phyloP scores from a whole-genome alignment of 306 rosid genomes.

The Phaseolus lunatus region DNA sequence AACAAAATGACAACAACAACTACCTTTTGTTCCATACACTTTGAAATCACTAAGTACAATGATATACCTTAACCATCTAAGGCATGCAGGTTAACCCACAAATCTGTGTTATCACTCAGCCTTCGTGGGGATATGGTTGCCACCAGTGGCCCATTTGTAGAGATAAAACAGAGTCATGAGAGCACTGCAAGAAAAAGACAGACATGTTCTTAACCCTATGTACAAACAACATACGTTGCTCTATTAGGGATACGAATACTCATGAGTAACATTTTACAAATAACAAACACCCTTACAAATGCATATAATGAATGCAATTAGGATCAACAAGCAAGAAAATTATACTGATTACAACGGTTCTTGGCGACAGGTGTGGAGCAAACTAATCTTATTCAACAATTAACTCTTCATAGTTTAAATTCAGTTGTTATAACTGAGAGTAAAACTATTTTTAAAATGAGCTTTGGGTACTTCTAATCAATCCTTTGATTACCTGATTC shows the following conservation, averaged over 20 bases:
- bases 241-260: neutral
- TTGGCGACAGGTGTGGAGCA: slow-evolving; percentile 9
- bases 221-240: neutral
- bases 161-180: slow-evolving; percentile 79
- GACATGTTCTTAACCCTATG: slow-evolving; percentile 34
- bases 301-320: neutral
- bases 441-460: no score
- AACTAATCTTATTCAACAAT: no score
- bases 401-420: no score
- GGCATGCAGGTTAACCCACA: slow-evolving; percentile 6
- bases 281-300: neutral
- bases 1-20: slow-evolving; percentile 26
- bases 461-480: neutral
- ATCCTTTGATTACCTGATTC: slow-evolving; percentile 67
- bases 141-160: slow-evolving; percentile 83
- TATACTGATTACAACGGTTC: neutral
- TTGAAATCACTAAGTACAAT: slow-evolving; percentile 34
- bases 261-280: slow-evolving; percentile 4
- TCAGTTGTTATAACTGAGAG: no score
- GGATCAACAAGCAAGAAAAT: slow-evolving; percentile 13
- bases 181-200: slow-evolving; percentile 61
- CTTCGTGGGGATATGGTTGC: slow-evolving; percentile 81
- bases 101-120: slow-evolving; percentile 52
- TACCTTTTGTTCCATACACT: slow-evolving; percentile 24
- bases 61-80: slow-evolving; percentile 27